Evolutionary conservation across 2,329 filamentous ascomycete species (phyloP).

Genomic region (Penicillium sp.): DNA sequence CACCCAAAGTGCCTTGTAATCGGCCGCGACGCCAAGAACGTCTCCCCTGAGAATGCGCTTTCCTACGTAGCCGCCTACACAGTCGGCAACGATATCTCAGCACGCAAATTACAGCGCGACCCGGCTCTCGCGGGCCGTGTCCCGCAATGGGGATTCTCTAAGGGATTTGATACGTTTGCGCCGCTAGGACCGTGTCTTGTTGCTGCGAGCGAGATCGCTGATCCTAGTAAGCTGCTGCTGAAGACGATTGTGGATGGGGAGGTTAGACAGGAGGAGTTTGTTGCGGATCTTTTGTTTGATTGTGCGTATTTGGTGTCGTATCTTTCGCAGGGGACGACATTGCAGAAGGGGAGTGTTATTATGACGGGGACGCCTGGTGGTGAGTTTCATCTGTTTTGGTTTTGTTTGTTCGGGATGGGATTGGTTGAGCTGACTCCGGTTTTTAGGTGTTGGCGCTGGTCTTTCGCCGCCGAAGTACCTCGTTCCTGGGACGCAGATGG

Average conservation of each 20-base stretch:
- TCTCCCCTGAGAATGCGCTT: constrained; percentile 47
- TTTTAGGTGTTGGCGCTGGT: constrained; percentile 43
- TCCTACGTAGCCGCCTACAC: constrained; percentile 57
- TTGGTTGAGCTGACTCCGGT: background rate
- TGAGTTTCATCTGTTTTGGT: constrained; percentile 8
- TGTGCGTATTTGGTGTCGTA: constrained; percentile 38
- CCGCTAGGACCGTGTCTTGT: constrained; percentile 56
- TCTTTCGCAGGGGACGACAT: constrained; percentile 39
- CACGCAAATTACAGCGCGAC: constrained; percentile 54
- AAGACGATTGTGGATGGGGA: constrained; percentile 52
- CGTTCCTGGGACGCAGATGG: constrained; percentile 42
- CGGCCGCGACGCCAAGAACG: constrained; percentile 53
- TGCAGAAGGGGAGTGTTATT: constrained; percentile 51
- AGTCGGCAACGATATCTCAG: constrained; percentile 56
- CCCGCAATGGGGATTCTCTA: constrained; percentile 58
- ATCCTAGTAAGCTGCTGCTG: constrained; percentile 47
- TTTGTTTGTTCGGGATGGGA: background rate
- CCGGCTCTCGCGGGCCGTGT: constrained; percentile 51
- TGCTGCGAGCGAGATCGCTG: constrained; percentile 41
- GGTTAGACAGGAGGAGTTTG: constrained; percentile 45
- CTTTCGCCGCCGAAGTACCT: constrained; percentile 44
- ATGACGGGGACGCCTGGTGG: constrained; percentile 53
- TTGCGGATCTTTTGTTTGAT: constrained; percentile 50
- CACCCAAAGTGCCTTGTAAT: constrained; percentile 49
- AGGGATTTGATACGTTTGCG: constrained; percentile 58